Evolutionary conservation across 1,139 yeast genomes (phyloP), one percentile per base, ranked within the genome.

Genomic region (Hyphopichia pseudoburtonii): DNA sequence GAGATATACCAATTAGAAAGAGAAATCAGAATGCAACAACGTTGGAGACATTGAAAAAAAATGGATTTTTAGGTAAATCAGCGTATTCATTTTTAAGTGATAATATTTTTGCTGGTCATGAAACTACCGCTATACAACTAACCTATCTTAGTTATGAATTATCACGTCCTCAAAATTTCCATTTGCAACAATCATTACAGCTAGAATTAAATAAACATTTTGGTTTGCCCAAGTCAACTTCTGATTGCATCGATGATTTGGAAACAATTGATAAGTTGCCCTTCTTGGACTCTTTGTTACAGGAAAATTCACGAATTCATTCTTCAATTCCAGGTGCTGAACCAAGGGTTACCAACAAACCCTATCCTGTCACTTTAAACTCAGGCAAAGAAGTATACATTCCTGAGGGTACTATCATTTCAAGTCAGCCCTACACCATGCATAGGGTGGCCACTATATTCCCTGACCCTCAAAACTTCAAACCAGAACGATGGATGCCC

Each of bases 301-400:
- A 71, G 39, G 90, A 83, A 51, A 73, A 75, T 9, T 68, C 76
- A 14, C 61, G 90, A 36, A 63, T 82, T 1, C 86, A 82, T 56
- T 66, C 87, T 1, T 82, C 88, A 0, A 83, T 83, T 44, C 90
- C 90, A 0, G 89, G 89, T 1, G 78, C 83, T 28, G 88, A 82
- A 52, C 89, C 89, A 2, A 58, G 90, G 30, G 55, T 73, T 5
- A 78, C 74, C 8, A 62, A 60, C 39, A 47, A 51, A 34, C 46
- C 52, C 4, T 63, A 64, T 38, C 42, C 46, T 4, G 52, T 60
- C 6, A 38, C 40, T 0, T 32, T 57, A 6, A 42, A 49, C 3
- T 44, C 50, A 21, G 60, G 64, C 1, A 45, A 54, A 10, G 41
- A 48, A 0, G 53, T 66, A 2, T 40, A 39, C 0, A 51, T 82